Percentiles rank a stretch among this genome's conserved stretches.
Evolutionary conservation across 1,139 yeast species (phyloP).

Genomic region (Hansenula lynferdii): DNA sequence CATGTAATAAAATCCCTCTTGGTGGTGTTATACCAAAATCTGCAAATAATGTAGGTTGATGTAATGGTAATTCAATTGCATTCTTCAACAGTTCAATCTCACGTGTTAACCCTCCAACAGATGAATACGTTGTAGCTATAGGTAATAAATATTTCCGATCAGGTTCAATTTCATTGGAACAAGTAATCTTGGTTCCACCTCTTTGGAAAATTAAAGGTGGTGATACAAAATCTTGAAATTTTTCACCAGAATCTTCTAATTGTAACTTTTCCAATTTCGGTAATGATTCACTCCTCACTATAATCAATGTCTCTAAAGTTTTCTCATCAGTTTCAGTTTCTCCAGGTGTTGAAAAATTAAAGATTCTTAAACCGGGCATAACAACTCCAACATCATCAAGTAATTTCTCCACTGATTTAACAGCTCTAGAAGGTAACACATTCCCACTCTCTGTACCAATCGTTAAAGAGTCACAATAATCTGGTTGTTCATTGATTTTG

Average conservation of each 20-base stretch:
- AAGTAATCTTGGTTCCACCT: conserved; percentile 31
- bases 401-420: conserved; percentile 29
- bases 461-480: conserved; percentile 34
- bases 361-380: conserved; percentile 47
- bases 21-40: conserved; percentile 91
- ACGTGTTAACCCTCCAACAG: conserved; percentile 73
- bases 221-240: conserved; percentile 30
- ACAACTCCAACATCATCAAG: conserved; percentile 49
- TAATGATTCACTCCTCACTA: conserved; percentile 27
- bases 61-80: conserved; percentile 76
- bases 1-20: conserved; percentile 83
- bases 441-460: conserved; percentile 27
- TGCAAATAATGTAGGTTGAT: conserved; percentile 69
- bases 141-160: conserved; percentile 33
- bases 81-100: conserved; percentile 60
- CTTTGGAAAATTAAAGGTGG: conserved; percentile 43
- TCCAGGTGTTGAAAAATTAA: conserved; percentile 17
- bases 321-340: conserved; percentile 18
- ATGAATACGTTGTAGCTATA: conserved; percentile 36
- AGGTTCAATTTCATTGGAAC: conserved; percentile 21
- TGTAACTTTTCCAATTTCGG: conserved; percentile 31
- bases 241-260: conserved; percentile 12
- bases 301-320: conserved; percentile 21
- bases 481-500: conserved; percentile 45
- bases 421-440: conserved; percentile 17